Conservation (phyloP, 306 rosid genomes). For the Macrotyloma uniflorum region DNA sequence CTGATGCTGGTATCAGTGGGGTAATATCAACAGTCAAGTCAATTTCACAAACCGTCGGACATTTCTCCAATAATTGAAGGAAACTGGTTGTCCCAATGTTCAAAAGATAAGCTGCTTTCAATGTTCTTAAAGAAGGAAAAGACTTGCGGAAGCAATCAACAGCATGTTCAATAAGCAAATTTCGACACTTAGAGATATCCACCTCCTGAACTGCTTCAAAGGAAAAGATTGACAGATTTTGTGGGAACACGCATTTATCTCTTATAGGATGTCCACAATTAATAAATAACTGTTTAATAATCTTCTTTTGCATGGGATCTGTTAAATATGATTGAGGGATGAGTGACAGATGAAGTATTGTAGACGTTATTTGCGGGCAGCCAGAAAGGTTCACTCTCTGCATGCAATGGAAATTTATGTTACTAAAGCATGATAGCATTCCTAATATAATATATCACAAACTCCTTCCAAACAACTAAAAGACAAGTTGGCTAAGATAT, state of each 20-base stretch:
- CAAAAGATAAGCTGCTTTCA: slow-evolving; percentile 71
- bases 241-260: slow-evolving; percentile 36
- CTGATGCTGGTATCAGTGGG: slow-evolving; percentile 60
- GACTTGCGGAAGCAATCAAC: slow-evolving; percentile 64
- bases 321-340: slow-evolving; percentile 56
- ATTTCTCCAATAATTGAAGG: slow-evolving; percentile 56
- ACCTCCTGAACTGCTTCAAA: slow-evolving; percentile 73
- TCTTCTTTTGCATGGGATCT: slow-evolving; percentile 49
- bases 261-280: slow-evolving; percentile 44
- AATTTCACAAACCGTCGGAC: slow-evolving; percentile 60
- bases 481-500: slow-evolving; percentile 27
- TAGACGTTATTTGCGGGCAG: slow-evolving; percentile 75
- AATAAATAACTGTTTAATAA: slow-evolving; percentile 37
- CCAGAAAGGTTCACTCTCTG: slow-evolving; percentile 78
- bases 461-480: slow-evolving; percentile 21
- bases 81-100: slow-evolving; percentile 49
- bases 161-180: slow-evolving; percentile 60
- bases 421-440: slow-evolving; percentile 35
- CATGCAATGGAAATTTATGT: slow-evolving; percentile 46
- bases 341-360: slow-evolving; percentile 60
- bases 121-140: slow-evolving; percentile 66
- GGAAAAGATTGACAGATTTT: slow-evolving; percentile 40
- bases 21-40: slow-evolving; percentile 72
- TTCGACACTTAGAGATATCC: slow-evolving; percentile 75
- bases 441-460: slow-evolving; percentile 8